A percentile compares a stretch with the other conserved stretches of the same genome.
These are phyloP conservation scores for Vicia sativa DNA, from an alignment of 306 rosid species.

Conservation along the genomic window DNA sequence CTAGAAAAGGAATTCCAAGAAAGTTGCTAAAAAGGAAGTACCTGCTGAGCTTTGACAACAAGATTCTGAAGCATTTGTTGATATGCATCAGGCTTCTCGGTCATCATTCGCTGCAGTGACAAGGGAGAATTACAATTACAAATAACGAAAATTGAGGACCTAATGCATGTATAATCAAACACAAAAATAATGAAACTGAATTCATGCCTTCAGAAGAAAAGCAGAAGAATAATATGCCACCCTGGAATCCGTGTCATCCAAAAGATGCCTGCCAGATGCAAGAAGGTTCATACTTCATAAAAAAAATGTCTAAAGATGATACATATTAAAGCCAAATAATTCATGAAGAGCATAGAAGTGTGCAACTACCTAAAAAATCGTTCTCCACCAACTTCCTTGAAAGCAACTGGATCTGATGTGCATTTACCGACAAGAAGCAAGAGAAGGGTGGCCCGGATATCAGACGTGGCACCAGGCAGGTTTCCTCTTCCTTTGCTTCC, in stretches of 20 bases:
- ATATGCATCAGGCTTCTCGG: slow-evolving; percentile 91
- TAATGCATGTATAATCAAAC: slow-evolving; percentile 8
- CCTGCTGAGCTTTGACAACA: slow-evolving; percentile 98
- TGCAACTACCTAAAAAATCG: slow-evolving; percentile 80
- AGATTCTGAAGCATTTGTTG: slow-evolving; percentile 96
- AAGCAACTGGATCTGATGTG: slow-evolving; percentile 84
- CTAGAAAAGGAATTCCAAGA: slow-evolving; percentile 18
- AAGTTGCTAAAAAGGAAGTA: slow-evolving; percentile 43
- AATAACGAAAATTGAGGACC: slow-evolving; percentile 29
- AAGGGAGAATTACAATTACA: too few relatives aligned
- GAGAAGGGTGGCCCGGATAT: slow-evolving; percentile 86
- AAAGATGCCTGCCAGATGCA: slow-evolving; percentile 70
- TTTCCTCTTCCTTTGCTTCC: slow-evolving; percentile 99
- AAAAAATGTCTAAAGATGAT: slow-evolving; percentile 4
- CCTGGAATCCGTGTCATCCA: slow-evolving; percentile 98
- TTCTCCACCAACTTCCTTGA: slow-evolving; percentile 82
- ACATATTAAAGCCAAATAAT: slow-evolving; percentile 6
- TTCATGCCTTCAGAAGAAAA: slow-evolving; percentile 91
- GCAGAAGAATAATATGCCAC: slow-evolving; percentile 97
- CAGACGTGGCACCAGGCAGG: slow-evolving; percentile 95
- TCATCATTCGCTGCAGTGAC: slow-evolving; percentile 85
- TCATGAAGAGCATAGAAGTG: slow-evolving; percentile 28
- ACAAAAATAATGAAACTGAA: slow-evolving; percentile 35
- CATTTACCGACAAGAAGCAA: slow-evolving; percentile 97
- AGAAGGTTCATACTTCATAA: slow-evolving; percentile 21